These are phyloP conservation scores for Colletotrichum higginsianum DNA, from an alignment of 2,329 filamentous ascomycete genomes.

Conservation along the genomic window DNA sequence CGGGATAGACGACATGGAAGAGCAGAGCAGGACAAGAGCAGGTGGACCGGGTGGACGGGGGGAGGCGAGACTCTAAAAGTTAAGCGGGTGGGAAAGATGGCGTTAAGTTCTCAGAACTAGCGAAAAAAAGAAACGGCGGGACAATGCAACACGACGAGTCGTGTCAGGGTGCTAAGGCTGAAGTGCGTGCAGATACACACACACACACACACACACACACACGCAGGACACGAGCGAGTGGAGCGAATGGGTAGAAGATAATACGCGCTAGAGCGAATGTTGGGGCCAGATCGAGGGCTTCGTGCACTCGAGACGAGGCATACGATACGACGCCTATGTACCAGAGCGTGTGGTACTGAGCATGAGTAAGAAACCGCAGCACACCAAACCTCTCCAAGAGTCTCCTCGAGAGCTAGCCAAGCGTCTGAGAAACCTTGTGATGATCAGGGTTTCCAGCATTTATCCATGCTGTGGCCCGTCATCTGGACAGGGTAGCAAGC, in stretches of 20 bases:
- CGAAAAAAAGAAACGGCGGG: conserved; percentile 35
- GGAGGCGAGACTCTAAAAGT: conserved; percentile 34
- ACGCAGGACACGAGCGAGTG: conserved; percentile 17
- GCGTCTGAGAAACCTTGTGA: conserved; percentile 11
- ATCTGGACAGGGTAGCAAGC: background rate
- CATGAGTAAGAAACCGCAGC: background rate
- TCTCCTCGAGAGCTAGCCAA: conserved; percentile 2
- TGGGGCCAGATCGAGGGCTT: conserved; percentile 35
- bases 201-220: no score
- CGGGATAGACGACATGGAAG: background rate
- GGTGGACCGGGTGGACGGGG: conserved; percentile 20
- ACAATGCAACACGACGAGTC: conserved; percentile 38
- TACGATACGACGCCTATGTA: conserved; percentile 14
- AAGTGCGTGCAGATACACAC: conserved; percentile 22
- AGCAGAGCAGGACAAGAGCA: background rate
- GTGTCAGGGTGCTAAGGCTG: conserved; percentile 39
- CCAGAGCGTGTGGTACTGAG: conserved; percentile 37
- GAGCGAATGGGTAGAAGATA: conserved; percentile 18
- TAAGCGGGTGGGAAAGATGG: conserved; percentile 11
- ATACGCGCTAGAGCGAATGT: conserved; percentile 31
- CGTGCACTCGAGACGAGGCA: conserved; percentile 16
- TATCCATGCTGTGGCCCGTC: background rate
- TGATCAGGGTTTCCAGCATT: conserved; percentile 15
- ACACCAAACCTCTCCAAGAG: background rate
- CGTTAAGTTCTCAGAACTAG: conserved; percentile 26